Evolutionary conservation across 176 grass and related monocot genomes (phyloP), one percentile per base, ranked within the genome.

Genomic region (Triticum monococcum): DNA sequence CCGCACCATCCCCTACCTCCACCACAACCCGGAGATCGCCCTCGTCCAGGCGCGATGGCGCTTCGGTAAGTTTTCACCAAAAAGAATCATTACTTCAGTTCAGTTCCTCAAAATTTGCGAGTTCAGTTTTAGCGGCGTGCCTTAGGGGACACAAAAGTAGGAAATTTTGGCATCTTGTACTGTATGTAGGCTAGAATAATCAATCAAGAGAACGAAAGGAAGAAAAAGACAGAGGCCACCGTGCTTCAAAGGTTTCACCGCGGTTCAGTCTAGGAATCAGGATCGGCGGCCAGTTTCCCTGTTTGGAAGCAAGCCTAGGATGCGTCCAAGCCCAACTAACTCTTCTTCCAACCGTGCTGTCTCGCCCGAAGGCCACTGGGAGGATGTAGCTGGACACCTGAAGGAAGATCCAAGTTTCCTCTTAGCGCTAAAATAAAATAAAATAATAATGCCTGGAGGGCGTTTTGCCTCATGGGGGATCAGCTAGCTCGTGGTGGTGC

Each of bases 1-100:
- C 69, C 87, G 91, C 72, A 84, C 96, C 91, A 77, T 96, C 78
- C 96, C 96, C 1, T 95, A 91, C 92, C 91, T 98, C 79, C 37
- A 88, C 31, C 87, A 91, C 88, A 98, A 98, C 91, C 82, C 91
- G 2, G 40, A 95, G 28, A 24, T 98, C 74, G 91, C 84, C 0
- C 93, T 98, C 56, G 93, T 98, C 77, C 96, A 98, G 41, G 88
- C 96, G 0, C 79, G 96, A 0, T 98, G 96, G 96, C 81, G 92
- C 10, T 98, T 95, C 30, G 95, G 95, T 95, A 65, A 12, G 62
- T 3, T 32, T 3, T 32, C 3, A 52, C 48, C 48, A 16, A 17
- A 52, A 45, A 45, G 3, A 45, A 11, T 12, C 43, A 45, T 4
- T 3, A 46, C 45, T 46, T 46, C 45, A 46, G 10, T 35, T 35